Conservation (phyloP, 352 stramenopile genomes). For the Phytophthora pluvialis region DNA sequence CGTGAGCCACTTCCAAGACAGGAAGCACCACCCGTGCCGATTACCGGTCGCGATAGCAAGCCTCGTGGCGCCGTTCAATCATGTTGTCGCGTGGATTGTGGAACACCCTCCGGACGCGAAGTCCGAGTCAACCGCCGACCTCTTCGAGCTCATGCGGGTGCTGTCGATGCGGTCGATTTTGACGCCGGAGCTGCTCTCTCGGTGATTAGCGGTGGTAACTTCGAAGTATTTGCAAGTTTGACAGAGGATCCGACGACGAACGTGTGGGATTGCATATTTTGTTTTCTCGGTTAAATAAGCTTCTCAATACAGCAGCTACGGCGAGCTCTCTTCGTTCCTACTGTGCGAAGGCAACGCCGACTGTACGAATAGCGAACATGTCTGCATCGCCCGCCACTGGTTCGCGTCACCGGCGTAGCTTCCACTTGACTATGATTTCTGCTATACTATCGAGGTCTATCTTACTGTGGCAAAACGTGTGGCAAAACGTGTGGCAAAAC, state of each 20-base stretch:
- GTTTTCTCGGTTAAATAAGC: slow-evolving; percentile 42
- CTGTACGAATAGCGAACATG: slow-evolving; percentile 24
- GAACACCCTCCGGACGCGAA: slow-evolving; percentile 59
- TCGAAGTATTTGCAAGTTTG: slow-evolving; percentile 3
- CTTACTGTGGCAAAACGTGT: slow-evolving; percentile 39
- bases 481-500: slow-evolving; percentile 47
- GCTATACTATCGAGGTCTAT: slow-evolving; percentile 37
- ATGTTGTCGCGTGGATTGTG: slow-evolving; percentile 61
- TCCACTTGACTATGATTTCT: slow-evolving; percentile 40
- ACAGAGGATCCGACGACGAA: slow-evolving; percentile 14
- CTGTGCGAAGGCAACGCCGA: slow-evolving; percentile 11
- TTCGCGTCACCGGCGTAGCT: slow-evolving; percentile 18
- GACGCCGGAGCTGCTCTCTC: slow-evolving; percentile 41
- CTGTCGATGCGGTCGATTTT: slow-evolving; percentile 60
- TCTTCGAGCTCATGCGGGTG: slow-evolving; percentile 78
- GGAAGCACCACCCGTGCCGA: slow-evolving; percentile 43
- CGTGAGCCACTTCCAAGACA: slow-evolving; percentile 59
- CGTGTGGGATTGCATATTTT: slow-evolving; percentile 23
- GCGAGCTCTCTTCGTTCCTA: slow-evolving; percentile 17
- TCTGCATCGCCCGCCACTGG: slow-evolving; percentile 16
- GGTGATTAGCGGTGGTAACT: slow-evolving; percentile 22
- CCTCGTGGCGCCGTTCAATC: slow-evolving; percentile 65
- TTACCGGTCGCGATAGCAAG: slow-evolving; percentile 46
- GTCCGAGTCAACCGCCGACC: slow-evolving; percentile 59
- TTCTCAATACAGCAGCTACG: slow-evolving; percentile 36